Percentiles rank a stretch among this genome's conserved stretches.
These are phyloP conservation scores for Lathyrus aphaca DNA, from an alignment of 306 rosid species.

Conservation along the genomic window DNA sequence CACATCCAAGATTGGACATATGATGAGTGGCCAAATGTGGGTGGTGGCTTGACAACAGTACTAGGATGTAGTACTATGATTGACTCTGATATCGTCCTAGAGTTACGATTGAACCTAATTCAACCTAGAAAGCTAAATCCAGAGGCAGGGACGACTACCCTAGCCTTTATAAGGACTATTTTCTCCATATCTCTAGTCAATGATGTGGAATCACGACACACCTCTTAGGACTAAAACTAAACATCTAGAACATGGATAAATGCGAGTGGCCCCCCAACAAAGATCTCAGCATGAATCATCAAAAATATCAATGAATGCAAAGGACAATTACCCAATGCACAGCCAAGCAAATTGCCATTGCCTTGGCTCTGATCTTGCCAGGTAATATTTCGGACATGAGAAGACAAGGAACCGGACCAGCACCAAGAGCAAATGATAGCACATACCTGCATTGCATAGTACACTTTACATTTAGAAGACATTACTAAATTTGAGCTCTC, in stretches of 20 bases:
- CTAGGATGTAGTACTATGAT: not conserved
- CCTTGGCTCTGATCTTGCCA: conserved; percentile 71
- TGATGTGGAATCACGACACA: not conserved
- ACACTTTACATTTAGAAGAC: conserved; percentile 35
- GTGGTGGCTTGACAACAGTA: not conserved
- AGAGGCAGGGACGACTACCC: not conserved
- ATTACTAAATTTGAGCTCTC: conserved; percentile 20
- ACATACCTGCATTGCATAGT: conserved; percentile 73
- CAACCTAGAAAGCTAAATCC: not conserved
- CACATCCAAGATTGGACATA: not conserved
- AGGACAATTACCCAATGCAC: conserved; percentile 72
- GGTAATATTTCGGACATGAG: conserved; percentile 80
- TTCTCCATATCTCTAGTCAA: not conserved
- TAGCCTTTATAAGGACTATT: not conserved
- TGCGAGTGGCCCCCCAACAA: not conserved
- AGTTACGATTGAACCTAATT: not conserved
- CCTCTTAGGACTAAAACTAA: not conserved
- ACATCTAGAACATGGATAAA: not conserved
- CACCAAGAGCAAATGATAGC: conserved; percentile 67
- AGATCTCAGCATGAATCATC: conserved; percentile 17
- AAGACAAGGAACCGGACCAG: conserved; percentile 87
- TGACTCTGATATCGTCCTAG: not conserved
- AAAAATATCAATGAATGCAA: conserved; percentile 26
- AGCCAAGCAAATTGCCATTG: conserved; percentile 90
- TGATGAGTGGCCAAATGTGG: not conserved